Conservation (phyloP, 208 protist species). For the Wallacemonas collosoma region DNA sequence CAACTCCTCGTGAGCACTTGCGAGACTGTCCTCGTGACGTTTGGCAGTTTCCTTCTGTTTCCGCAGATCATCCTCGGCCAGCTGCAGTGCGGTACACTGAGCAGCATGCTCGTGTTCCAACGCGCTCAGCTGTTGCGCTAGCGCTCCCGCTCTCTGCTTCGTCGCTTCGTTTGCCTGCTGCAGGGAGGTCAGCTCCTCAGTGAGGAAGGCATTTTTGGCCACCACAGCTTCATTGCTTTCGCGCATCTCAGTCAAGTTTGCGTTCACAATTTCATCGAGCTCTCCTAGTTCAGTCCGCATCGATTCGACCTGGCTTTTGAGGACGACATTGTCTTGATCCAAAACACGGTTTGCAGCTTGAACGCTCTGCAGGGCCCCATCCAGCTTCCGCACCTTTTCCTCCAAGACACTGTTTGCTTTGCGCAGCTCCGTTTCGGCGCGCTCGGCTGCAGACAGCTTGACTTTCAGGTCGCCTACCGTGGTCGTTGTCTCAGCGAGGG, state of each 20-base stretch:
- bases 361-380: background rate
- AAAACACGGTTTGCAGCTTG: conserved; percentile 21
- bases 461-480: background rate
- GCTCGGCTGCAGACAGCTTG: conserved; percentile 1
- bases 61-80: conserved; percentile 32
- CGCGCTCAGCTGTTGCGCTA: conserved; percentile 18
- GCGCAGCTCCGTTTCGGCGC: conserved; percentile 6
- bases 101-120: conserved; percentile 31
- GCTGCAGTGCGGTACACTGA: conserved; percentile 26
- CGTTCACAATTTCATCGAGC: conserved; percentile 71
- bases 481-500: background rate
- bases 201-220: conserved; percentile 40
- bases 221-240: conserved; percentile 69
- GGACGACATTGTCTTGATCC: conserved; percentile 57
- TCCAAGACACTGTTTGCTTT: conserved; percentile 15
- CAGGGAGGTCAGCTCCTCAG: conserved; percentile 21
- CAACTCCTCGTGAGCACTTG: background rate
- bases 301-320: conserved; percentile 63
- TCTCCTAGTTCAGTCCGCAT: conserved; percentile 75
- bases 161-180: conserved; percentile 15
- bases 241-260: conserved; percentile 75
- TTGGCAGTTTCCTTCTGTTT: conserved; percentile 16
- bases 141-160: conserved; percentile 13
- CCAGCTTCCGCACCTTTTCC: conserved; percentile 10
- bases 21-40: background rate